Conservation (phyloP, 805 yeast species). For the Cyberlindnera subsufficiens region DNA sequence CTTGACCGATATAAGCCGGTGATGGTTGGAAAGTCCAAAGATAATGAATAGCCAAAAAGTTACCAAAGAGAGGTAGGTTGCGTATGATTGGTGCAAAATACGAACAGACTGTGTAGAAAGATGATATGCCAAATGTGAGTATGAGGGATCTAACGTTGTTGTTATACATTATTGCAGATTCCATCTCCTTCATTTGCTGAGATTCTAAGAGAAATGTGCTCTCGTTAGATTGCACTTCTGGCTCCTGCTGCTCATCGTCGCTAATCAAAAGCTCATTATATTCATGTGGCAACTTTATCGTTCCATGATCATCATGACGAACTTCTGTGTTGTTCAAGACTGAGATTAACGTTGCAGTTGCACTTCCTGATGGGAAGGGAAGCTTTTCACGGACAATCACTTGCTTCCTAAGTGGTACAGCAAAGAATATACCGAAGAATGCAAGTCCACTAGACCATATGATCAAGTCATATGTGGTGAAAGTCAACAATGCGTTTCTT, state of each 20-base stretch:
- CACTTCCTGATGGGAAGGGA: conserved; percentile 92
- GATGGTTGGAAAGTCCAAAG: conserved; percentile 92
- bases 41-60: conserved; percentile 49
- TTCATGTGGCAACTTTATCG: conserved; percentile 7
- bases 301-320: conserved; percentile 12
- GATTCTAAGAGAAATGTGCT: conserved; percentile 25
- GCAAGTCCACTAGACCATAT: conserved; percentile 86
- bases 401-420: conserved; percentile 80
- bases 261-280: conserved; percentile 12
- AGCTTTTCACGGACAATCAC: conserved; percentile 84
- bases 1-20: conserved; percentile 97
- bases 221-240: conserved; percentile 10
- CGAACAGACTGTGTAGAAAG: conserved; percentile 64
- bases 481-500: conserved; percentile 28
- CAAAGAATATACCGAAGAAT: conserved; percentile 93
- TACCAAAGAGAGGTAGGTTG: conserved; percentile 73
- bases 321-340: conserved; percentile 74
- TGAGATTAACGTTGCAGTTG: conserved; percentile 88
- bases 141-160: conserved; percentile 57
- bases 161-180: conserved; percentile 31
- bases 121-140: conserved; percentile 60
- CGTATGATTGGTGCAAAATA: conserved; percentile 69
- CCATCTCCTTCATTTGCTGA: conserved; percentile 22
- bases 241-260: conserved; percentile 12
- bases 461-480: conserved; percentile 48